Evolutionary conservation across 306 rosid species (phyloP).

Genomic region (Castanea crenata): DNA sequence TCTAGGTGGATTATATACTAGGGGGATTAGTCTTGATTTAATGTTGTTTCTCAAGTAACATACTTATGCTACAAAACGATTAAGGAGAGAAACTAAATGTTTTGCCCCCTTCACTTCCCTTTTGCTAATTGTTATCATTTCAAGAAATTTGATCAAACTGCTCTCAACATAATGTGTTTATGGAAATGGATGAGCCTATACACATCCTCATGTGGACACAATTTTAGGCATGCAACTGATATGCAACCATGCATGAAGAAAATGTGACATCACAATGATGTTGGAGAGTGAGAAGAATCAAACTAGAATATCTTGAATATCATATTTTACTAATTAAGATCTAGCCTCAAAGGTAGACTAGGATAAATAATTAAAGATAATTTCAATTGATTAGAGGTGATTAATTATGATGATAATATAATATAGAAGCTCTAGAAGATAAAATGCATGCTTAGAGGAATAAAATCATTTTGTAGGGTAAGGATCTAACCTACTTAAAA

Average conservation of each 20-base stretch:
- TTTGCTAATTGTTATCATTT: background rate
- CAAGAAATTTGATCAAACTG: too few relatives aligned
- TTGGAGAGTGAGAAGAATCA: background rate
- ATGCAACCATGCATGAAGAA: background rate
- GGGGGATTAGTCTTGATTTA: too few relatives aligned
- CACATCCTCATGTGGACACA: background rate
- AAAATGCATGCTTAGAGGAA: constrained; percentile 50
- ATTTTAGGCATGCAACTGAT: background rate
- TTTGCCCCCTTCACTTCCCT: background rate
- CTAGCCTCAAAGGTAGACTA: constrained; percentile 14
- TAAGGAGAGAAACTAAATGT: too few relatives aligned
- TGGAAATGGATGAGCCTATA: background rate
- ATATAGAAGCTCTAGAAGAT: constrained; percentile 31
- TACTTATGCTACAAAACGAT: too few relatives aligned
- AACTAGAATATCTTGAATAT: background rate
- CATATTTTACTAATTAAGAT: constrained; percentile 3
- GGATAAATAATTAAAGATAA: constrained; percentile 11
- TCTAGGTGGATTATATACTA: too few relatives aligned
- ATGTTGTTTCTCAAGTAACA: too few relatives aligned
- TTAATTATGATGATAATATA: constrained; percentile 31
- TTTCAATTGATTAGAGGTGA: constrained; percentile 13
- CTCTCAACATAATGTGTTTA: too few relatives aligned
- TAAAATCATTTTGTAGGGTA: constrained; percentile 53
- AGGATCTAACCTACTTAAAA: constrained; percentile 37
- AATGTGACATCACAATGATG: constrained; percentile 39